Evolutionary conservation across 2,329 filamentous ascomycete species (phyloP).

Genomic region (Aspergillus clavatus): DNA sequence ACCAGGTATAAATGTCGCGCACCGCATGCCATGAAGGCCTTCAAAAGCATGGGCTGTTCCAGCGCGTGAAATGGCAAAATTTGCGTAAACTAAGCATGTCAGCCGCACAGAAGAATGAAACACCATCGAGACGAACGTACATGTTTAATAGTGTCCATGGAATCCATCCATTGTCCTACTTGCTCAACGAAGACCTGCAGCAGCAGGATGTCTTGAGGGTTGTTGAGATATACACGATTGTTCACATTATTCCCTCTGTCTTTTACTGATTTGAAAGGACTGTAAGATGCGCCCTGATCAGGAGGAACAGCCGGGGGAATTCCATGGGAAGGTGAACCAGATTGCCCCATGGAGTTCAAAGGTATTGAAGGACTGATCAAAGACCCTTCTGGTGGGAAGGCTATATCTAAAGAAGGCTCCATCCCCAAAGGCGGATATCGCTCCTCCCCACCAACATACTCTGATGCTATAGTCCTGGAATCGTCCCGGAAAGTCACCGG

Average conservation of each 20-base stretch:
- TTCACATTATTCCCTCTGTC: conserved; percentile 39
- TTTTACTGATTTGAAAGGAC: conserved; percentile 33
- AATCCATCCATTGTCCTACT: conserved; percentile 92
- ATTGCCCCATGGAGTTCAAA: conserved; percentile 43
- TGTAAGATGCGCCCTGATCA: conserved; percentile 32
- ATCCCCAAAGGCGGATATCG: conserved; percentile 61
- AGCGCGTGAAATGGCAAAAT: conserved; percentile 79
- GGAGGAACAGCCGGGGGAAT: conserved; percentile 23
- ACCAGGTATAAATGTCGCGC: conserved; percentile 73
- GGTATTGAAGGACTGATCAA: conserved; percentile 26
- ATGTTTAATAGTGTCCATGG: conserved; percentile 76
- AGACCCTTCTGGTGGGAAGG: not conserved
- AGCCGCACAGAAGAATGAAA: conserved; percentile 5
- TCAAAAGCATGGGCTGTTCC: conserved; percentile 79
- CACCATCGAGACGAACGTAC: conserved; percentile 33
- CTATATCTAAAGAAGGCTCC: conserved; percentile 25
- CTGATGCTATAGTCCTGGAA: conserved; percentile 81
- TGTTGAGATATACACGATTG: conserved; percentile 61
- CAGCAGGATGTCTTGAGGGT: conserved; percentile 74
- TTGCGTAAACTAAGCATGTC: conserved; percentile 60
- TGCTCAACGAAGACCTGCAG: conserved; percentile 92
- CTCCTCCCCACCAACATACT: conserved; percentile 74
- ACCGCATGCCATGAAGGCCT: conserved; percentile 84
- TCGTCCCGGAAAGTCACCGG: conserved; percentile 79
- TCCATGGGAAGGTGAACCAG: conserved; percentile 23